Evolutionary conservation across 1,139 yeast genomes (phyloP), one percentile per base, ranked within the genome.

Genomic region (Arxiozyma telluris): DNA sequence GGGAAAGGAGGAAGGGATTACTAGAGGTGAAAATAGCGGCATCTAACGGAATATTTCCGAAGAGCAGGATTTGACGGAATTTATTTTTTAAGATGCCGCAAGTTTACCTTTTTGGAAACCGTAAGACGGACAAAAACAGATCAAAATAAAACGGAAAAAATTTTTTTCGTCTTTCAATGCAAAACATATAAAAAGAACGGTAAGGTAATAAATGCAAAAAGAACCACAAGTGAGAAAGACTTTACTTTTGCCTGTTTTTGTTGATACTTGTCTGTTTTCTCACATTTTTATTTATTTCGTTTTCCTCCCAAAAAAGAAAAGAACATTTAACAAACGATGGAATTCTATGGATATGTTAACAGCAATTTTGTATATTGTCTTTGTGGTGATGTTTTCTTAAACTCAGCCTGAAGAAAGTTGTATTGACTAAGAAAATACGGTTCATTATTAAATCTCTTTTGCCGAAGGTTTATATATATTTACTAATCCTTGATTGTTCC

Each of bases 241-340:
- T 27, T 27, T 27, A 2, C 7, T 8, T 27, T 27, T 8, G 11
- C 11, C 11, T 23, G 6, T 9, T 27, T 8, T 27, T 27, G 8
- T 27, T 6, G 11, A 9, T 27, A 23, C 4, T 23, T 23, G 25
- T 17, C 21, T 21, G 9, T 20, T 2, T 17, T 34, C 18, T 30
- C n/a, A 2, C 23, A n/a, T 12, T 11, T 17, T 41, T 30, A 15
- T 22, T 42, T 34, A 12, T 34, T 34, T 47, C 4, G 6, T 44
- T 30, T 34, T 22, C 8, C 21, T 47, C 41, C 38, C n/a, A n/a
- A n/a, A n/a, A n/a, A 6, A 23, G 42, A 50, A 18, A 50, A 20
- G 20, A 4, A 20, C 27, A 42, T 41, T 30, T 21, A 27, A 49
- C 47, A 42, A 54, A 52, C 53, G 57, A 54, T 54, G 57, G 55